Base-by-base conservation (phyloP, 306 rosid genomes). In the Vigna mungo region DNA sequence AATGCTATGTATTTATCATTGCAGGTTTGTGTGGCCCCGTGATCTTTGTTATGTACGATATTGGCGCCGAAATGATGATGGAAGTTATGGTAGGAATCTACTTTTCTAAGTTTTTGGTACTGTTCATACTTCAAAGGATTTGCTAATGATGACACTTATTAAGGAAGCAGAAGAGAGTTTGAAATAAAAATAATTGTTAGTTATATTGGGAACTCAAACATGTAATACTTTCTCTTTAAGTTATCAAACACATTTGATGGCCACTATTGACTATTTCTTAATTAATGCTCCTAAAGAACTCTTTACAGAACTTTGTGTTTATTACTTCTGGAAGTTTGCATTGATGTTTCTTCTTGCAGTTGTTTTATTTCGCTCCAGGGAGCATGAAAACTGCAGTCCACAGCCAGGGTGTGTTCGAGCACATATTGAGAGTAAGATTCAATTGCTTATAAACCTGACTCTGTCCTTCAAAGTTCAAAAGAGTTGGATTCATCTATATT, bases 61-160 rank as follows among this genome's bases (percentile, higher is more conserved):
- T 76, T 95, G 99, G 99, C 99, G 99, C 65, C 93, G 97, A 46
- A 95, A 95, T 86, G 99, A 95, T 78, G 99, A 95, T 53, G 99
- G 99, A 78, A 95, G 93, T 87, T 95, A 95, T 76, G 99, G 99
- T 90, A 84, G 67, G 89, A 48, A 56, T 75, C 71, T 80, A 68
- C 10, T 82, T 79, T 71, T 46, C 61, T 34, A 52, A 64, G 15
- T 58, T 59, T 51, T 55, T 46, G 39, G 58, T 48, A 34, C 20
- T 78, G 60, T 64, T 73, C 11, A 32, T 13, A 15, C 56, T 37
- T 71, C 9, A 37, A 6, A n/a, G 74, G 49, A 30, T n/a, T 51
- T 63, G 78, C 74, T 79, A 27, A 43, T 0, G 30, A 23, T 1
- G 7, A 18, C 36, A 47, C 53, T 72, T 46, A 65, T 53, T 72